A percentile compares a stretch with the other conserved stretches of the same genome.
These are phyloP conservation scores for Paramecium pentaurelia DNA, from an alignment of 73 alveolate genomes.

Conservation along the genomic window DNA sequence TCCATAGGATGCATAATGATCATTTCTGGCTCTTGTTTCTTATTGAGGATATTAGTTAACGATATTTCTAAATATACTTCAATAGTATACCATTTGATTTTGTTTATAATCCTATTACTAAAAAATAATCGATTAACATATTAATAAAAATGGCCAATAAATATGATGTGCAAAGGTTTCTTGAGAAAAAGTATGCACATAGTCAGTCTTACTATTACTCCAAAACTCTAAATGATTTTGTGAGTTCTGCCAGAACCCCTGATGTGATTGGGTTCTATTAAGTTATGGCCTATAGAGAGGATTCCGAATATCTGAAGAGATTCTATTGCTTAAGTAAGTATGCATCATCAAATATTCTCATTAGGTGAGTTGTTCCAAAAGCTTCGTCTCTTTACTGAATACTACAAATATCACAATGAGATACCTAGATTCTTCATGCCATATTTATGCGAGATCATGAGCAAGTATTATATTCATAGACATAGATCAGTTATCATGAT, in stretches of 20 bases:
- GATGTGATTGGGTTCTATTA: background rate
- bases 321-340: background rate
- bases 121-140: constrained; percentile 39
- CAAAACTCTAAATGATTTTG: background rate
- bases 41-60: background rate
- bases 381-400: constrained; percentile 42
- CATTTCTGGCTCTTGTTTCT: background rate
- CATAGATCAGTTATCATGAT: constrained; percentile 37
- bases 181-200: background rate
- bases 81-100: background rate
- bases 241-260: background rate
- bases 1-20: background rate
- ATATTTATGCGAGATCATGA: constrained; percentile 27
- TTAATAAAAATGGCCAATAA: background rate
- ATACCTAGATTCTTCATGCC: constrained; percentile 59
- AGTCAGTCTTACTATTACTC: background rate
- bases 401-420: constrained; percentile 59
- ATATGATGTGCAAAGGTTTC: background rate
- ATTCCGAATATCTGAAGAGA: background rate
- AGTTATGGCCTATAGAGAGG: background rate
- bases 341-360: background rate
- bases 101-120: constrained; percentile 36
- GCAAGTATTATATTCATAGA: constrained; percentile 12
- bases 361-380: constrained; percentile 43
- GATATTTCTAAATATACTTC: background rate